Evolutionary conservation across 75 land plant species (phyloP), one percentile per base, ranked within the genome.

Genomic region (Larix kaempferi): DNA sequence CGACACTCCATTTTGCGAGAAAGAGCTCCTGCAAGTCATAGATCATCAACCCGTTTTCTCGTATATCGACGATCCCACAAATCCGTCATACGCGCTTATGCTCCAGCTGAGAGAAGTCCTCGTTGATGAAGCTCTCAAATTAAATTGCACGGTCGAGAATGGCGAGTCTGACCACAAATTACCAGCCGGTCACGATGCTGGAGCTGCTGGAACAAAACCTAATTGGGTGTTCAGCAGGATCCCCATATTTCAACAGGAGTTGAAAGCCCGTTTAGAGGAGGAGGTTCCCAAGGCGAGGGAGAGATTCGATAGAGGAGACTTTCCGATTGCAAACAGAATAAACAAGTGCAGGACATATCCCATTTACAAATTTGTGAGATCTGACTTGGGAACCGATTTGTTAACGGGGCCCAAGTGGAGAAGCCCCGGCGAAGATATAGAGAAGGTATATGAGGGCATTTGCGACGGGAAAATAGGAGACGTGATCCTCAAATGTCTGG

Each of bases 351-450:
- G 83, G 75, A 82, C 87, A 5, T 82, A 80, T 56, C 91, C 91
- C 15, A 57, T 89, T 6, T 89, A 89, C 56, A 5, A 59, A 69
- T 84, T 89, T 22, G 87, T 89, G 81, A 84, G 91, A 74, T 26
- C 22, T 0, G 83, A 82, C n/a, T 44, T 83, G 44, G 83, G 86
- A 52, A 91, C 91, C 27, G 81, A 80, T 80, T 56, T 86, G 60
- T 78, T 91, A n/a, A 79, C 77, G 4, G 91, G 92, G 0, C 78
- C 78, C 44, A 79, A 80, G 63, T 78, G 67, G 57, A 71, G 59
- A 61, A 83, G 88, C 67, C 91, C 88, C 0, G 92, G 92, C 17
- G 90, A 90, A 78, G 81, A 90, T 57, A 86, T 90, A 29, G 87
- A 85, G 87, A 87, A 85, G 81, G 87, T 90, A 13, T 79, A 76